Percentiles rank a stretch among this genome's conserved stretches.
These are phyloP conservation scores for Calonectria fujianensis DNA, from an alignment of 2,329 filamentous ascomycete species.

Conservation along the genomic window DNA sequence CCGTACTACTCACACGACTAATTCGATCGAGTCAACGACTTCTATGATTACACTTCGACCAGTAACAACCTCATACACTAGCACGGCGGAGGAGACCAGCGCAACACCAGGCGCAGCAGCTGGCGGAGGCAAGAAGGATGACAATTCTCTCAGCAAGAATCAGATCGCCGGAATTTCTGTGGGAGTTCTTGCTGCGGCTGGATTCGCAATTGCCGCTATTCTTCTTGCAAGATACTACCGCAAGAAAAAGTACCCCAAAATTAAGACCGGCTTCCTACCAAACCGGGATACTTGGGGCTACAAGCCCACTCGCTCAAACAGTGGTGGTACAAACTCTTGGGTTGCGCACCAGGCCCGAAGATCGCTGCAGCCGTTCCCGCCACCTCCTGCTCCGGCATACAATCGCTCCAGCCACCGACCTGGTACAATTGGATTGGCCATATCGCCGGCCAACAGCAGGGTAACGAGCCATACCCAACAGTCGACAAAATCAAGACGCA, in stretches of 20 bases:
- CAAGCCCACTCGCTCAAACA: conserved; percentile 54
- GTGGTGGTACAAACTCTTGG: conserved; percentile 54
- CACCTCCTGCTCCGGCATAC: conserved; percentile 52
- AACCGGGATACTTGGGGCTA: conserved; percentile 62
- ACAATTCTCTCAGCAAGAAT: conserved; percentile 57
- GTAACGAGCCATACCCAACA: conserved; percentile 48
- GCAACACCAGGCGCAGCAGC: conserved; percentile 43
- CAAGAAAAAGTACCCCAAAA: conserved; percentile 62
- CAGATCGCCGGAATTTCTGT: conserved; percentile 77
- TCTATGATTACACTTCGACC: conserved; percentile 23
- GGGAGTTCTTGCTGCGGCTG: conserved; percentile 70
- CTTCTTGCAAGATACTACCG: conserved; percentile 65
- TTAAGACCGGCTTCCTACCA: conserved; percentile 63
- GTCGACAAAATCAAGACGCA: conserved; percentile 55
- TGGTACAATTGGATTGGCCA: conserved; percentile 67
- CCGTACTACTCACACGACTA: background rate
- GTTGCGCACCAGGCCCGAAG: conserved; percentile 50
- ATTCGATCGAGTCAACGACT: conserved; percentile 9
- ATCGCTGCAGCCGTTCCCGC: conserved; percentile 45
- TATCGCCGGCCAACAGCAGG: conserved; percentile 59
- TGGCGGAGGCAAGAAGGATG: conserved; percentile 44
- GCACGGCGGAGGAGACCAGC: conserved; percentile 41
- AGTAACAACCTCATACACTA: conserved; percentile 39
- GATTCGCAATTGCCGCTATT: conserved; percentile 69
- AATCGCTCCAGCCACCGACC: conserved; percentile 58